Conservation (phyloP, 2,329 filamentous ascomycete species). For the Penicillium olsonii region DNA sequence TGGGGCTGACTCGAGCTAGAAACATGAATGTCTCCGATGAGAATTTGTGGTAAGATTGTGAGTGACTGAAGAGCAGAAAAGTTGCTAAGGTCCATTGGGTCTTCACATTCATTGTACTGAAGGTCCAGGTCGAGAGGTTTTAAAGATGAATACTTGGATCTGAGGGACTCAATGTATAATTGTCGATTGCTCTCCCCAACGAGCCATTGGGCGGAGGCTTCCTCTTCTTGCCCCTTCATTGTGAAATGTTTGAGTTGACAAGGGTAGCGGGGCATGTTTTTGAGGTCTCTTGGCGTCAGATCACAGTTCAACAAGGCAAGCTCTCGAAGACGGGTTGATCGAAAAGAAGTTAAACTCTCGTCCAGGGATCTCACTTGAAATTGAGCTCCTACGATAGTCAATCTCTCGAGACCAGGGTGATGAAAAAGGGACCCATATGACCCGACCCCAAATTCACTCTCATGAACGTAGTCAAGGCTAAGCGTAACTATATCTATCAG, state of each 20-base stretch:
- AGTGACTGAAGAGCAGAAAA: not conserved
- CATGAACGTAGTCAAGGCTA: not conserved
- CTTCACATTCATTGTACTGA: not conserved
- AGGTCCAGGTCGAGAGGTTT: not conserved
- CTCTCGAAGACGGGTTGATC: not conserved
- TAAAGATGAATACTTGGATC: not conserved
- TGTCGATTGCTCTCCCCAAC: not conserved
- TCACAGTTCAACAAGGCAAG: not conserved
- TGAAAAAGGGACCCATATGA: not conserved
- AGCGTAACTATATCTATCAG: not conserved
- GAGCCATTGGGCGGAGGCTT: not conserved
- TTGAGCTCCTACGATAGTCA: not conserved
- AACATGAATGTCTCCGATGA: not conserved
- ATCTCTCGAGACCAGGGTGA: not conserved
- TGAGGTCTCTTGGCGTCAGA: not conserved
- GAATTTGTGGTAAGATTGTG: not conserved
- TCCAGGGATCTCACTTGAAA: not conserved
- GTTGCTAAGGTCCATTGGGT: not conserved
- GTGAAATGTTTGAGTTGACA: not conserved
- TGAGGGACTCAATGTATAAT: not conserved
- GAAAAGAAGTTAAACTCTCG: not conserved
- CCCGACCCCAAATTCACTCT: not conserved
- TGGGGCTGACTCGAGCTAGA: not conserved
- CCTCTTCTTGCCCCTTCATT: not conserved
- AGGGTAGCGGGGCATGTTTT: not conserved